Base-by-base conservation (phyloP, 179 eudicot genomes). In the Beta corolliflora region DNA sequence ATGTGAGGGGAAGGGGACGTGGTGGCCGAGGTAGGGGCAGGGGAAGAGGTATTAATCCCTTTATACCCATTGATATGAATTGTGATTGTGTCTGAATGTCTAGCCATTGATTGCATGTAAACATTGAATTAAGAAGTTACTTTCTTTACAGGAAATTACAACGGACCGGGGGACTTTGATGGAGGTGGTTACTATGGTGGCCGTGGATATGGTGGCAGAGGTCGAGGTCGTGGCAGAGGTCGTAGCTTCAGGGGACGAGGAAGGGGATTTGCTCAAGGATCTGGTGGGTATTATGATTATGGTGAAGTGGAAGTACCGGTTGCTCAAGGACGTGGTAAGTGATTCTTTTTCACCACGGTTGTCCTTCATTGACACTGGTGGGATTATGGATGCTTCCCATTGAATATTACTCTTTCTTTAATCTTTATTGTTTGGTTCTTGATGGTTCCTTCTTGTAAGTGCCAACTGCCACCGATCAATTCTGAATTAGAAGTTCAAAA, bases 11-110 rank as follows among this genome's bases (percentile, higher is more conserved):
- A 7, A 83, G 88, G 77, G 93, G 90, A 41, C 90, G 86, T 70
- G 89, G 92, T 83, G 87, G 89, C 71, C 84, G 87, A 15, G 89
- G 91, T 54, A 82, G 93, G 83, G 91, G 91, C 45, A 83, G 91
- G 54, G 85, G 83, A 58, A 83, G 81, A 85, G 85, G 84, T 80
- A 80, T 12, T 69, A 9, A 50, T 64, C 16, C 64, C 29, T 48
- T 71, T 61, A 18, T 41, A 0, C 6, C 66, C 64, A 12, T 18
- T 25, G 70, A 5, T 45, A 21, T 70, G 21, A 64, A 41, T 53
- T 73, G 2, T 36, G 16, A 15, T 71, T 48, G 10, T 13, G 23
- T 69, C 7, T 44, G 48, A 9, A 61, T 21, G 19, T 73, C 31
- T 41, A 23, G n/a, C 44, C 19, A 21, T 76, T 4, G 66, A 36